phyloP scores from a whole-genome alignment of 805 yeast species.

The Metschnikowia peoriensis region DNA sequence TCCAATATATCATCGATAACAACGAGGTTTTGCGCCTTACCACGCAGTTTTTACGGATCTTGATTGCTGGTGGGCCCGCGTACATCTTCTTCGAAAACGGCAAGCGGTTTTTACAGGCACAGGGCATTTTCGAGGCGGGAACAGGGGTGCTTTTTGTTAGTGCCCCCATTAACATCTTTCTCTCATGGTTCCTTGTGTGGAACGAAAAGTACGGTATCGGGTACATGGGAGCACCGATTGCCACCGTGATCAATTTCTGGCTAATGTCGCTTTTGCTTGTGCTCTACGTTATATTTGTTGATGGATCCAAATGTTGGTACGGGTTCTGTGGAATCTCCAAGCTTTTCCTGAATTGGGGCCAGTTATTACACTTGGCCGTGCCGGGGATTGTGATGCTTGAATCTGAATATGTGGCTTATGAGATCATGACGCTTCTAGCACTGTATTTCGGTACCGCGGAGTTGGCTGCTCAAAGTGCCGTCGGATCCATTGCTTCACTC shows the following conservation, averaged over 20 bases:
- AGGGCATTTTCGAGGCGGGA: conserved; percentile 48
- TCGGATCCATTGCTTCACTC: conserved; percentile 45
- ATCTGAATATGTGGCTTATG: conserved; percentile 46
- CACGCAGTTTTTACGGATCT: conserved; percentile 31
- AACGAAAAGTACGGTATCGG: conserved; percentile 39
- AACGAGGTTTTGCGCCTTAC: conserved; percentile 36
- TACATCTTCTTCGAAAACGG: conserved; percentile 43
- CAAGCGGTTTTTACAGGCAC: conserved; percentile 44
- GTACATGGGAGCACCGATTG: conserved; percentile 43
- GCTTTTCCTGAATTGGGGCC: conserved; percentile 36
- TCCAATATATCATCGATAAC: conserved; percentile 31
- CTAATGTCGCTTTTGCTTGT: conserved; percentile 36
- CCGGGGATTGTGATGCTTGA: conserved; percentile 48
- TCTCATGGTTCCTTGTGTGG: conserved; percentile 46
- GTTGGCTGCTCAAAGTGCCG: conserved; percentile 52
- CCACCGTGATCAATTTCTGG: conserved; percentile 43
- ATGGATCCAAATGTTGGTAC: conserved; percentile 71
- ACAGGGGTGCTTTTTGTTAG: conserved; percentile 41
- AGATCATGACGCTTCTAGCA: conserved; percentile 45
- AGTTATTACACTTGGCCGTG: conserved; percentile 36
- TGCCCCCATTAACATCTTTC: conserved; percentile 41
- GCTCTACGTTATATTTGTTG: conserved; percentile 41
- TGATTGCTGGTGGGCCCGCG: conserved; percentile 42
- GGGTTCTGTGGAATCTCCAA: conserved; percentile 46
- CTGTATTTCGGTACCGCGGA: conserved; percentile 48